Percentiles rank a stretch among this genome's conserved stretches.
phyloP scores from a whole-genome alignment of 1,284 basidiomycete genomes.

The Cutaneotrichosporon sp. region DNA sequence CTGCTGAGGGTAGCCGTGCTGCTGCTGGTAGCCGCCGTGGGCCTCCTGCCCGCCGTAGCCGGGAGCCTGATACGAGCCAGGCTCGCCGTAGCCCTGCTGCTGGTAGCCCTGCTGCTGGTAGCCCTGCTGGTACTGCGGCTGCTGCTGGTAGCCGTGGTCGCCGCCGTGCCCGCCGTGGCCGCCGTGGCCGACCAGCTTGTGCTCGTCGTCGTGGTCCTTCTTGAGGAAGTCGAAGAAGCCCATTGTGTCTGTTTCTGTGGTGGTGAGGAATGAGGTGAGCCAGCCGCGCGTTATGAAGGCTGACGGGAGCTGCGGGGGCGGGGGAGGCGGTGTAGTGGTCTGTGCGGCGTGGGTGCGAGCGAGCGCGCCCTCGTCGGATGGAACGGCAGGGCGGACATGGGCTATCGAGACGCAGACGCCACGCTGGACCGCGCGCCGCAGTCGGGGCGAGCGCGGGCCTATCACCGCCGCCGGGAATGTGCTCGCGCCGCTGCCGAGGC shows the following conservation, averaged over 20 bases:
- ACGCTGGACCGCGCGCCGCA: neutral
- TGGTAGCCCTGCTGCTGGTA: neutral
- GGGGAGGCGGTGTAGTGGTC: neutral
- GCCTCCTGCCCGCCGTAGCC: neutral
- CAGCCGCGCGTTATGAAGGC: neutral
- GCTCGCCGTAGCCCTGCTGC: neutral
- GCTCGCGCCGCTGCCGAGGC: neutral
- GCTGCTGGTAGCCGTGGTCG: neutral
- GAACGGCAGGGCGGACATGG: neutral
- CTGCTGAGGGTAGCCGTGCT: constrained; percentile 2
- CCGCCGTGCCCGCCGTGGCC: neutral
- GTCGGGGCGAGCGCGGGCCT: neutral
- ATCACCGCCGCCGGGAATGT: no score
- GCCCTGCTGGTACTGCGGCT: neutral
- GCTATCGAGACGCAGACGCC: neutral
- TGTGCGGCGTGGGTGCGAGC: no score
- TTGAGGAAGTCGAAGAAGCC: neutral
- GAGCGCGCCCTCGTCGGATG: neutral
- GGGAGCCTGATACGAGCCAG: neutral
- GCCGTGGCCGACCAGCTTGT: neutral
- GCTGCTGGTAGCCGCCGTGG: neutral
- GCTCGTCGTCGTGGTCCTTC: neutral
- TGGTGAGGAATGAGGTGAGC: neutral
- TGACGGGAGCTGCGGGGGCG: neutral
- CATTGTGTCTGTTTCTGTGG: neutral